Evolutionary conservation across 2,329 filamentous ascomycete genomes (phyloP).

Genomic region (Rhytidhysteron rufulum): DNA sequence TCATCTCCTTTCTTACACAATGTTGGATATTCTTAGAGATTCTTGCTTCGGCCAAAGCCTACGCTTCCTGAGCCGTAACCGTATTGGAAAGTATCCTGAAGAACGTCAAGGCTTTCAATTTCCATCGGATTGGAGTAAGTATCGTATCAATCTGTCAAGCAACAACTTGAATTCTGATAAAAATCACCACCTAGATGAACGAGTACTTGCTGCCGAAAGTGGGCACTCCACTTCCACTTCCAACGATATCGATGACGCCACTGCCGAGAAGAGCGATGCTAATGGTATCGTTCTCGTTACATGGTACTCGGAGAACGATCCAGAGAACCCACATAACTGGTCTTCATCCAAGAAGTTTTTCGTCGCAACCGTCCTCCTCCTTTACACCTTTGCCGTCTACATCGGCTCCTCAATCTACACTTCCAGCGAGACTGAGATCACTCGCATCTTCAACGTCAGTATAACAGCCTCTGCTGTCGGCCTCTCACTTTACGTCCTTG

Average conservation of each 20-base stretch:
- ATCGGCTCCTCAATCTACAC: constrained; percentile 47
- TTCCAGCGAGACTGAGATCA: constrained; percentile 37
- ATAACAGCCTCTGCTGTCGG: constrained; percentile 66
- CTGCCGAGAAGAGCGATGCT: constrained; percentile 11
- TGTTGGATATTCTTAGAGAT: too few relatives aligned
- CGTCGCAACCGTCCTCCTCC: not conserved
- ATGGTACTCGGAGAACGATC: constrained; percentile 28
- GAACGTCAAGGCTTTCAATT: too few relatives aligned
- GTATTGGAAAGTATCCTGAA: too few relatives aligned
- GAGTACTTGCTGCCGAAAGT: too few relatives aligned
- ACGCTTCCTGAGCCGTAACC: too few relatives aligned
- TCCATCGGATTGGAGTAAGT: too few relatives aligned
- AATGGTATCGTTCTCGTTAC: constrained; percentile 22
- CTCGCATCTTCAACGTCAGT: constrained; percentile 48
- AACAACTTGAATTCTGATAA: too few relatives aligned
- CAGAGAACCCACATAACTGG: constrained; percentile 11
- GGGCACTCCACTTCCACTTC: too few relatives aligned
- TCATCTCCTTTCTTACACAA: too few relatives aligned
- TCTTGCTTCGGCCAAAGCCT: too few relatives aligned
- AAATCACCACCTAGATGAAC: too few relatives aligned
- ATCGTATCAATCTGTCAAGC: too few relatives aligned
- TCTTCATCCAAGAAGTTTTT: constrained; percentile 6
- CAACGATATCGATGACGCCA: constrained; percentile 5
- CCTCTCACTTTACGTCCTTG: constrained; percentile 74
- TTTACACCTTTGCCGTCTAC: constrained; percentile 57